Base-by-base conservation (phyloP, 805 yeast species). In the Metschnikowia corniflorae region DNA sequence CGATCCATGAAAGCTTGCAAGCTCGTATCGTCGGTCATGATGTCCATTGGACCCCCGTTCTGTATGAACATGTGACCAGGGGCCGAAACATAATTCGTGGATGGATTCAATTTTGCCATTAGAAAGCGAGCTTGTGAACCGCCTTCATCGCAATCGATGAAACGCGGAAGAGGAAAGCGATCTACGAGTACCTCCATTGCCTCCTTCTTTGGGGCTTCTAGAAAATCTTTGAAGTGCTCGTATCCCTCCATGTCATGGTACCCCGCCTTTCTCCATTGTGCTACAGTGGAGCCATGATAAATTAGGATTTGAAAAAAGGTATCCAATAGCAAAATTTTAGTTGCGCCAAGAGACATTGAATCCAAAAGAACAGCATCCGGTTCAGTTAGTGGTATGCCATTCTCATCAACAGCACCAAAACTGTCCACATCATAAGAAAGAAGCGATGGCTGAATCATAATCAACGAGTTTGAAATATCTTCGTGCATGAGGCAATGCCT, bases 61-160 rank as follows among this genome's bases (percentile, higher is more conserved):
- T 20, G 33, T 9, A 22, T 30, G 43, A 56, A 50, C 48, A 54
- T 31, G 33, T 61, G 61, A 37, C 51, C 57, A 10, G 67, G 67
- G 33, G 65, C 47, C 21, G 73, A 65, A 6, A 60, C 51, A 54
- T 79, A 78, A 30, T 71, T 70, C 2, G 79, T 77, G 4, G 83
- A 71, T 10, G 87, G 86, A 57, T 80, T 80, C 49, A 80, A 63
- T 57, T 80, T 80, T 3, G 86, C 80, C 70, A 77, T 76, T 38
- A 80, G 63, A 55, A 80, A 80, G 58, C 87, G 69, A 0, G 86
- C 86, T 53, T 80, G 87, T 0, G 86, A 79, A 3, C 86, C 86
- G 37, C 86, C 86, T 54, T 80, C 86, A 49, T 80, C 85, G 17
- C 85, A 78, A 52, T 80, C 86, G 35, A 80, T 78, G 47, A 79